A percentile compares a stretch with the other conserved stretches of the same genome.
Evolutionary conservation across 805 yeast species (phyloP).

Genomic region (Millerozyma acaciae): DNA sequence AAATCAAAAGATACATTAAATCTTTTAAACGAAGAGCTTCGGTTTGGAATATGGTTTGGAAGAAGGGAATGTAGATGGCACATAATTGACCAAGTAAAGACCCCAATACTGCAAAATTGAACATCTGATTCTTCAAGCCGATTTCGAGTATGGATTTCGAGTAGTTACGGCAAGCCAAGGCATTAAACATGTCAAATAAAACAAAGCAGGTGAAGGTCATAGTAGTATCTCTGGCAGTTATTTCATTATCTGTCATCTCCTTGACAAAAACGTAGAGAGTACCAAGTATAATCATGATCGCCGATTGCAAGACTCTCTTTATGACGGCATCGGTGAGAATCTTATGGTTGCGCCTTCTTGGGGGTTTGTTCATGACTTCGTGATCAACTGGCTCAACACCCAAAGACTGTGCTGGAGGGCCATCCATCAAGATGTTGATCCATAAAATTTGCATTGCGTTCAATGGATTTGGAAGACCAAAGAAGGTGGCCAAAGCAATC

Average conservation of each 20-base stretch:
- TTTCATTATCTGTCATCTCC: constrained; percentile 79
- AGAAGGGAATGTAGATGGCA: constrained; percentile 90
- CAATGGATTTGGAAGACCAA: constrained; percentile 87
- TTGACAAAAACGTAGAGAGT: constrained; percentile 81
- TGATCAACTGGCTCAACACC: constrained; percentile 98
- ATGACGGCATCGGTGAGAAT: constrained; percentile 71
- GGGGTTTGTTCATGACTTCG: constrained; percentile 95
- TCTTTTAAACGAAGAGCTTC: constrained; percentile 80
- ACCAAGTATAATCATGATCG: constrained; percentile 73
- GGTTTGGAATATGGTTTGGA: constrained; percentile 91
- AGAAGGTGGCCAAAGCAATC: constrained; percentile 81
- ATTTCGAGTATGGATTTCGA: constrained; percentile 78
- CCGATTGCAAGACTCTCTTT: constrained; percentile 71
- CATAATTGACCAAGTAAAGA: constrained; percentile 87
- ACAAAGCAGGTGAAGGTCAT: constrained; percentile 99
- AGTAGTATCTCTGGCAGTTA: constrained; percentile 94
- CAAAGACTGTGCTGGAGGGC: constrained; percentile 96
- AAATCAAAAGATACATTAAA: constrained; percentile 52
- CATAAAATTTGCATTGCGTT: constrained; percentile 98
- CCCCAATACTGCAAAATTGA: constrained; percentile 86
- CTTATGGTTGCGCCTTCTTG: constrained; percentile 81
- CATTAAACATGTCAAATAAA: constrained; percentile 94
- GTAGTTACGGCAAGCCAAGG: constrained; percentile 86
- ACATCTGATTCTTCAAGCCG: constrained; percentile 84
- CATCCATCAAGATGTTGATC: constrained; percentile 98